Base-by-base conservation (phyloP, 305 asterid genomes). In the Fraxinus velutina region DNA sequence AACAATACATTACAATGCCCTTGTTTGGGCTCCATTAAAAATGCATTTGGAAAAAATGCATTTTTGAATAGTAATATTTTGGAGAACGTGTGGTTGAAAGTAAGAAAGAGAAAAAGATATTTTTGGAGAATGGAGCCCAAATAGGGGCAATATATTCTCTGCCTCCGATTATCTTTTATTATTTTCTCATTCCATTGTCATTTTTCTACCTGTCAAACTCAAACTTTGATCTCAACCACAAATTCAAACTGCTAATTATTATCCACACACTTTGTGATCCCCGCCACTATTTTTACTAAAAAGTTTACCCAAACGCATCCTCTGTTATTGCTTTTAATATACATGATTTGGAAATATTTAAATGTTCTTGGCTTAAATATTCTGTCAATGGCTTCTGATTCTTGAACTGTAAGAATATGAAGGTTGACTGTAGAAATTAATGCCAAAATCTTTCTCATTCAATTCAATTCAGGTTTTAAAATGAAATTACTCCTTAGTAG, bases 401-500 rank as follows among this genome's bases (percentile, higher is more conserved):
- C 24, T 70, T 76, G 70, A 50, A 71, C 79, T 34, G 74, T 75
- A 62, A 76, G 29, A 30, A 30, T 78, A 37, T 64, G 22, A 73
- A 80, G 30, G 22, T 44, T 73, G 37, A 73, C 36, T 34, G 21
- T 76, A 39, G 29, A 71, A 78, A 33, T 30, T 73, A 75, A 50
- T 55, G 55, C 13, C 8, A 29, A 39, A 21, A 19, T 42, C 33
- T 73, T 55, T 82, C 73, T 24, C 72, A 52, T 4, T n/a, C 64
- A 62, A 19, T 62, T 71, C 71, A 30, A 78, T 75, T 70, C 42
- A 75, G 52, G 42, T 75, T 77, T 79, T 77, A 71, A 33, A 68
- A 64, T 74, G 83, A 24, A 80, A 44, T 73, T 33, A 32, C 76
- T 19, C 29, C 30, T 82, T 21, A 71, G 72, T 24, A 39, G 64